Evolutionary conservation across 2,329 filamentous ascomycete genomes (phyloP), one percentile per base, ranked within the genome.

Genomic region (Xylaria multiplex): DNA sequence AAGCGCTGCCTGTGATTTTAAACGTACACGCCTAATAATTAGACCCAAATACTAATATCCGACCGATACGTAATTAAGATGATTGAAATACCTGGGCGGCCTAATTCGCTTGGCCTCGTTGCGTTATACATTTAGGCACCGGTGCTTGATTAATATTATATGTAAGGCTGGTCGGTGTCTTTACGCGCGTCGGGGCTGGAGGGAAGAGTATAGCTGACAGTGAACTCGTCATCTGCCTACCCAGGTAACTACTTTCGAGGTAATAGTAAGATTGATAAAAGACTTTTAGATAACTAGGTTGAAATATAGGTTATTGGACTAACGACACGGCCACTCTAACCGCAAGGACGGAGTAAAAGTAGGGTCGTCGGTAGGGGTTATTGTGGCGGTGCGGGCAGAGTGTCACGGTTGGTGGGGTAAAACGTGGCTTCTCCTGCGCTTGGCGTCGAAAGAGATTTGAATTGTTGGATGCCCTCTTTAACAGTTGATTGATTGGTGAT

Each of bases 351-450:
- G 27, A 27, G 27, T 27, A 27, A 27, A 3, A 5, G 27, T 27
- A 27, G 27, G 3, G 27, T 27, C 27, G 27, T 27, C 27, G 27
- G 27, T 27, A 27, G 27, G 27, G 27, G 5, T 3, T 27, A 27
- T 27, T 13, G 63, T 65, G 63, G 63, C 63, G 58, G 63, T 65
- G 63, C 40, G 35, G n/a, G 24, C 4, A 16, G n/a, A 40, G 40
- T 42, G 42, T 60, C 42, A 30, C 43, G 22, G 46, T 48, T 62
- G 55, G 62, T 68, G 62, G 65, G 62, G 65, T 67, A 67, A 67
- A 67, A 65, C 65, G 65, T 68, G 65, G 65, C 65, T 68, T 58
- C 14, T 62, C 49, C 50, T 43, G 43, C 45, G 42, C 57, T 48
- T 53, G 37, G 40, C 59, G 35, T 8, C 14, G 5, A 14, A 53